These are phyloP conservation scores for Penicillium cosmopolitanum DNA, from an alignment of 495 filamentous ascomycete genomes.

Conservation along the genomic window DNA sequence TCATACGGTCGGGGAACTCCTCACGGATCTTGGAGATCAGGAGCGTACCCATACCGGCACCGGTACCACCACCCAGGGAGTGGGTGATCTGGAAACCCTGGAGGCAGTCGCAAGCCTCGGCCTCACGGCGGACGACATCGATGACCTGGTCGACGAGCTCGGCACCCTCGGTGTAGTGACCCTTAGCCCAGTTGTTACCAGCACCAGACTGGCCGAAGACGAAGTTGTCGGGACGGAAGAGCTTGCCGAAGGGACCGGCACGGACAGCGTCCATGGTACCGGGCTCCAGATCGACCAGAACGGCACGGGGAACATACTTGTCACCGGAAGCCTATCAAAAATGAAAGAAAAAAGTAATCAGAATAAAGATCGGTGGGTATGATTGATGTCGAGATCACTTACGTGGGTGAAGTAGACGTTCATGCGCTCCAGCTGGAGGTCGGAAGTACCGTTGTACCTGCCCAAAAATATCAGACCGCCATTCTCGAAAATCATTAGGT, in stretches of 20 bases:
- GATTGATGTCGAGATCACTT: constrained; percentile 26
- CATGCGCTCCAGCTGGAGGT: constrained; percentile 99
- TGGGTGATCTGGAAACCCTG: constrained; percentile 99
- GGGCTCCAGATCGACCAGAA: constrained; percentile 98
- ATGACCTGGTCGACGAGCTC: constrained; percentile 98
- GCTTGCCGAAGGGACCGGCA: constrained; percentile 97
- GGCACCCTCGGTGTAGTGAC: constrained; percentile 99
- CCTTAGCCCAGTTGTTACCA: constrained; percentile 99
- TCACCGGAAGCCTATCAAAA: constrained; percentile 78
- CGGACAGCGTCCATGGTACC: constrained; percentile 99
- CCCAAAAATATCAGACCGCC: constrained; percentile 33
- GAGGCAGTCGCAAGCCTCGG: constrained; percentile 98
- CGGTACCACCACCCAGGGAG: constrained; percentile 99
- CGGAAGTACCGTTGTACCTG: constrained; percentile 96
- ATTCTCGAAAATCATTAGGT: constrained; percentile 23
- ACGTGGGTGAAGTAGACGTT: constrained; percentile 99
- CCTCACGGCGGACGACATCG: constrained; percentile 98
- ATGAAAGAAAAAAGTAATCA: constrained; percentile 15
- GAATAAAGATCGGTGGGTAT: neutral
- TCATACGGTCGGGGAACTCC: constrained; percentile 99
- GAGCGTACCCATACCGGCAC: constrained; percentile 99
- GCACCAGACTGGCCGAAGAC: constrained; percentile 99
- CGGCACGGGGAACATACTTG: constrained; percentile 99
- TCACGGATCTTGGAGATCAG: constrained; percentile 99
- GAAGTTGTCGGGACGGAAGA: constrained; percentile 99